Evolutionary conservation across 352 stramenopile genomes (phyloP).

Genomic region (Globisporangium solare): DNA sequence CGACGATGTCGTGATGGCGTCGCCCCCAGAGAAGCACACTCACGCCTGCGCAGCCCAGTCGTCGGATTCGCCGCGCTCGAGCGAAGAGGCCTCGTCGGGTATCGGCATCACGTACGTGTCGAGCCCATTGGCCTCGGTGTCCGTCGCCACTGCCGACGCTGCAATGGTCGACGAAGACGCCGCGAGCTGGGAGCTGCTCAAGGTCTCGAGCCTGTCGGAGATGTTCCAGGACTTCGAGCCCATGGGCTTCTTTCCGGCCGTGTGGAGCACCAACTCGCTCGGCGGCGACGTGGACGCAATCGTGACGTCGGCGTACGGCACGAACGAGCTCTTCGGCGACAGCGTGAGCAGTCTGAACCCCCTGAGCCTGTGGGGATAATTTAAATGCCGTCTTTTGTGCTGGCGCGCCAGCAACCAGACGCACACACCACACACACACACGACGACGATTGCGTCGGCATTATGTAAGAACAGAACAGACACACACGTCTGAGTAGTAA

Average conservation of each 20-base stretch:
- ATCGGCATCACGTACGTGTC: slow-evolving; percentile 14
- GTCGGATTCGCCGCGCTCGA: slow-evolving; percentile 33
- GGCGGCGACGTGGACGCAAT: slow-evolving; percentile 29
- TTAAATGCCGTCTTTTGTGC: slow-evolving; percentile 5
- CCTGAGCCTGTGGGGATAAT: slow-evolving; percentile 16
- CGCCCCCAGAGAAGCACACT: slow-evolving; percentile 5
- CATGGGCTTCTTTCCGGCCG: slow-evolving; percentile 24
- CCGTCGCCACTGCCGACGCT: slow-evolving; percentile 14
- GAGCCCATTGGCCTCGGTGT: slow-evolving; percentile 18
- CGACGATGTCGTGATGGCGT: slow-evolving; percentile 10
- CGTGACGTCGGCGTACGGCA: slow-evolving; percentile 12
- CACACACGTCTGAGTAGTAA: neutral
- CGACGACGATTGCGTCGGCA: neutral
- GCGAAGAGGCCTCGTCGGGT: slow-evolving; percentile 15
- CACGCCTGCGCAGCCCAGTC: slow-evolving; percentile 13
- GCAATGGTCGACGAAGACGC: neutral
- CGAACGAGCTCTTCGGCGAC: slow-evolving; percentile 34
- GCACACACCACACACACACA: neutral
- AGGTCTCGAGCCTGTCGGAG: slow-evolving; percentile 28
- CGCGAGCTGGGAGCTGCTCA: slow-evolving; percentile 18
- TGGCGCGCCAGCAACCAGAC: neutral
- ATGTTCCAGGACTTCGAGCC: slow-evolving; percentile 48
- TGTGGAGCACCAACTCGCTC: slow-evolving; percentile 54
- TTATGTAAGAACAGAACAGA: slow-evolving; percentile 1
- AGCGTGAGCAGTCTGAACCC: slow-evolving; percentile 9